Evolutionary conservation across 2,329 filamentous ascomycete genomes (phyloP).

Genomic region (Fusarium sp.): DNA sequence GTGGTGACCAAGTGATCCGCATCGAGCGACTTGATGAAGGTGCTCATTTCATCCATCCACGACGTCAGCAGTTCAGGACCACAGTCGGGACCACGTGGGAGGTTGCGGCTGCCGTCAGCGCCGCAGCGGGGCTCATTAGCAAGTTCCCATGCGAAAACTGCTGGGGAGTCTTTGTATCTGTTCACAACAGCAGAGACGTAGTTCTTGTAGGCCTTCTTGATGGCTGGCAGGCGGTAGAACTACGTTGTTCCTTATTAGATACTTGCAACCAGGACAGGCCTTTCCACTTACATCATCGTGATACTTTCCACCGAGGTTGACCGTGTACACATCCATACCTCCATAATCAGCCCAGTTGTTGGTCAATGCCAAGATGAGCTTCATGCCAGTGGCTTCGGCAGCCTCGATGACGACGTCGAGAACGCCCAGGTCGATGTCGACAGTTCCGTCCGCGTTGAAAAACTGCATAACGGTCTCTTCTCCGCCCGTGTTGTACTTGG

Average conservation of each 20-base stretch:
- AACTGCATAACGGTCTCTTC: conserved; percentile 60
- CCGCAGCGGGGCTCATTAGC: conserved; percentile 70
- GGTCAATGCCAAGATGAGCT: conserved; percentile 65
- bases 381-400: conserved; percentile 53
- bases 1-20: conserved; percentile 65
- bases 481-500: conserved; percentile 57
- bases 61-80: conserved; percentile 55
- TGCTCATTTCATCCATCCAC: conserved; percentile 67
- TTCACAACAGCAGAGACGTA: conserved; percentile 71
- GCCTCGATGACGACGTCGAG: conserved; percentile 63
- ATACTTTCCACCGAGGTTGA: conserved; percentile 62
- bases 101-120: conserved; percentile 58
- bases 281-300: conserved; percentile 44
- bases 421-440: conserved; percentile 52
- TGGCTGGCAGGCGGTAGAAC: conserved; percentile 62
- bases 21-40: conserved; percentile 65
- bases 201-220: conserved; percentile 64
- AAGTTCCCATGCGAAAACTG: conserved; percentile 76
- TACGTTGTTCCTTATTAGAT: conserved; percentile 12
- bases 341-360: conserved; percentile 71
- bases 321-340: conserved; percentile 67
- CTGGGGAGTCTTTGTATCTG: conserved; percentile 67
- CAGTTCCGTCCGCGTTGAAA: conserved; percentile 57
- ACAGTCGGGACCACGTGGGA: conserved; percentile 55
- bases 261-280: rapidly evolving